Percentiles rank a stretch among this genome's conserved stretches.
phyloP scores from a whole-genome alignment of 2,329 filamentous ascomycete genomes.

The Talaromyces marneffei region DNA sequence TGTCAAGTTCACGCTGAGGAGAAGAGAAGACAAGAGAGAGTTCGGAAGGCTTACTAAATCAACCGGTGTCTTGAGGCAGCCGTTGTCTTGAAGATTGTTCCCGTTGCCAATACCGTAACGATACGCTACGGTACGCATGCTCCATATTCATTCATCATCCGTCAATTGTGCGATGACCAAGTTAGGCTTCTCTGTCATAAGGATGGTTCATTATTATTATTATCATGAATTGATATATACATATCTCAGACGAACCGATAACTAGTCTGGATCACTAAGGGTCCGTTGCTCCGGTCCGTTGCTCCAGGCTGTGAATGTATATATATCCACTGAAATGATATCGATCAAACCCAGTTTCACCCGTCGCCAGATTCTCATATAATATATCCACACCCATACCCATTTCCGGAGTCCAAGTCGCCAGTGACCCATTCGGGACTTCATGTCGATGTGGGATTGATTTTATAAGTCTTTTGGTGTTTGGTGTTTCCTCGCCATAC shows the following conservation, averaged over 20 bases:
- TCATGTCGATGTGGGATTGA: background rate
- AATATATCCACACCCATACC: conserved; percentile 4
- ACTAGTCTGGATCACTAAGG: background rate
- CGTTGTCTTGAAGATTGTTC: no score
- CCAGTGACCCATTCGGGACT: background rate
- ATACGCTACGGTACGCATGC: no score
- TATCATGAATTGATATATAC: no score
- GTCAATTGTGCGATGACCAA: no score
- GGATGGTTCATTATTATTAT: background rate
- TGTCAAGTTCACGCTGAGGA: no score
- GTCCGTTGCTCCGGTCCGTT: background rate
- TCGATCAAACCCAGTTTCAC: background rate
- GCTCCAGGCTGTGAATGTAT: background rate
- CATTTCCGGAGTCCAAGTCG: background rate
- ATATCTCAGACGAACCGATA: background rate
- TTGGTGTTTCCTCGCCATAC: background rate
- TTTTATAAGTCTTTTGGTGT: background rate
- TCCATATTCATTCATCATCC: no score
- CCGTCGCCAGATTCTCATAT: conserved; percentile 1
- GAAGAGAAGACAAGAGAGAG: no score
- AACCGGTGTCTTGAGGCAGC: no score
- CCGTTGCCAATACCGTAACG: no score
- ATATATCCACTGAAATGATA: background rate
- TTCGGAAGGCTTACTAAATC: no score
- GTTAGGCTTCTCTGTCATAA: no score